phyloP scores from a whole-genome alignment of 495 filamentous ascomycete genomes.

The Penicillium roqueforti region DNA sequence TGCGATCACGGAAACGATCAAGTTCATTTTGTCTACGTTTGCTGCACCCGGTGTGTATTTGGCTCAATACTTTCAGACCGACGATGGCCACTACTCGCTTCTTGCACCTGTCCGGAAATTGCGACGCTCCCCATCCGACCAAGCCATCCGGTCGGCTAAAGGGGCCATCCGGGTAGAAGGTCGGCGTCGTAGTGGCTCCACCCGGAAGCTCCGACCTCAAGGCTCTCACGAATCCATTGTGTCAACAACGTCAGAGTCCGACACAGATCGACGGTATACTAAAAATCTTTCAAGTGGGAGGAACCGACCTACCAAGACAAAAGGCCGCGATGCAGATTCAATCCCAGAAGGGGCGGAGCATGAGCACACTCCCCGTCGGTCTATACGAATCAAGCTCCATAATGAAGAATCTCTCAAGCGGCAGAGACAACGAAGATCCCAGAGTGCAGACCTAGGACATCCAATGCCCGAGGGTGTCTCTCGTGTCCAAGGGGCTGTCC shows the following conservation, averaged over 20 bases:
- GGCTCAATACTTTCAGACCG: slow-evolving; percentile 74
- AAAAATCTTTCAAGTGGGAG: slow-evolving; percentile 26
- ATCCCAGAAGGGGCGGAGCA: slow-evolving; percentile 39
- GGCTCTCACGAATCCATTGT: slow-evolving; percentile 37
- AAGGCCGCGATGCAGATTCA: slow-evolving; percentile 38
- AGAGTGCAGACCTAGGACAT: slow-evolving; percentile 32
- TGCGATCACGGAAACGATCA: slow-evolving; percentile 61
- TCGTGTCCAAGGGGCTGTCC: slow-evolving; percentile 30
- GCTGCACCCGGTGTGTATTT: slow-evolving; percentile 75
- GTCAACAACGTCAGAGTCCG: slow-evolving; percentile 48
- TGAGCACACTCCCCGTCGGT: slow-evolving; percentile 64
- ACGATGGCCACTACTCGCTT: slow-evolving; percentile 72
- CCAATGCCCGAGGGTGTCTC: slow-evolving; percentile 30
- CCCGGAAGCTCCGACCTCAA: slow-evolving; percentile 36
- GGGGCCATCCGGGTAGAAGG: slow-evolving; percentile 23
- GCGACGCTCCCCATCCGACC: slow-evolving; percentile 36
- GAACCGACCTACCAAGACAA: slow-evolving; percentile 48
- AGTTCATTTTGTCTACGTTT: slow-evolving; percentile 72
- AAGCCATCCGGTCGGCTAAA: slow-evolving; percentile 27
- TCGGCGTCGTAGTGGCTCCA: slow-evolving; percentile 32
- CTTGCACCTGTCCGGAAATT: slow-evolving; percentile 58
- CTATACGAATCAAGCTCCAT: slow-evolving; percentile 86
- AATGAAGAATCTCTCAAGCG: slow-evolving; percentile 62
- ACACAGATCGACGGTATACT: slow-evolving; percentile 33
- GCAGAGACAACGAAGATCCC: slow-evolving; percentile 50